These are phyloP conservation scores for Heliosperma pusillum DNA, from an alignment of 148 eudicot genomes.

Conservation along the genomic window DNA sequence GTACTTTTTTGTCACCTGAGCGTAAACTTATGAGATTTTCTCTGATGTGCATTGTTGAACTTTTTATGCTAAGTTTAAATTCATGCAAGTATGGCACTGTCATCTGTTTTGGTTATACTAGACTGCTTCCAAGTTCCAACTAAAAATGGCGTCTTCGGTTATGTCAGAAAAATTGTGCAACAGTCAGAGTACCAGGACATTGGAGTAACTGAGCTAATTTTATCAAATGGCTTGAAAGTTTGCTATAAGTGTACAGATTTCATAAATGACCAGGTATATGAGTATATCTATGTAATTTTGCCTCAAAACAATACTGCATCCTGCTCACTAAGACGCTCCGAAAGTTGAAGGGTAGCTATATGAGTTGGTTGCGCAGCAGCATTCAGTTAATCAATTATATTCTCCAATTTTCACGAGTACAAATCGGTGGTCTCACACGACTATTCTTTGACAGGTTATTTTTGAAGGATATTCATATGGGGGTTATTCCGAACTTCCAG, in stretches of 20 bases:
- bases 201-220: constrained; percentile 60
- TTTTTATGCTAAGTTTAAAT: not conserved
- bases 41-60: too few species aligned
- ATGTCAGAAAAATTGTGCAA: constrained; percentile 44
- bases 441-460: constrained; percentile 53
- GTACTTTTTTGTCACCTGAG: not conserved
- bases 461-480: constrained; percentile 82
- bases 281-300: not conserved
- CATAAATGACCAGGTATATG: constrained; percentile 75
- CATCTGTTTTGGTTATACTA: not conserved
- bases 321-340: not conserved
- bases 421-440: constrained; percentile 7
- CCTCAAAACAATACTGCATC: not conserved
- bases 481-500: constrained; percentile 76
- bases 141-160: not conserved
- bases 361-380: not conserved
- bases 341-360: too few species aligned
- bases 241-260: constrained; percentile 84
- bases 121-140: not conserved
- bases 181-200: constrained; percentile 48
- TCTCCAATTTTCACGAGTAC: too few species aligned
- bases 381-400: not conserved
- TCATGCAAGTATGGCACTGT: not conserved
- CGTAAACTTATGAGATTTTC: not conserved
- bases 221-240: constrained; percentile 83